A percentile compares a stretch with the other conserved stretches of the same genome.
Evolutionary conservation across 139 green algal genomes (phyloP).

Genomic region (Asterochloris erici): DNA sequence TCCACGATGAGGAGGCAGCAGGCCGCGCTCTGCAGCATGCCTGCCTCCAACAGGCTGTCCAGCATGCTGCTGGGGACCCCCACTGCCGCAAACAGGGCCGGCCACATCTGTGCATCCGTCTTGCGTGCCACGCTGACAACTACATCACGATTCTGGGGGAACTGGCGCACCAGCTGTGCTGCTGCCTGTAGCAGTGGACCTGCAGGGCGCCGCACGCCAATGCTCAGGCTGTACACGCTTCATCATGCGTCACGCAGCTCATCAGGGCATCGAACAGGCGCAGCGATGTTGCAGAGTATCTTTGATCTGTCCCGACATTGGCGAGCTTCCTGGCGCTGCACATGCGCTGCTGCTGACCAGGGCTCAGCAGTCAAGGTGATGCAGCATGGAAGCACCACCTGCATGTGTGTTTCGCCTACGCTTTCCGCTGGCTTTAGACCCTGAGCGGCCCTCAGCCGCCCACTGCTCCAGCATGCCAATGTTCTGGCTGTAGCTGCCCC

Average conservation of each 20-base stretch:
- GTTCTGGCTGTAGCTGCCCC: slow-evolving; percentile 9
- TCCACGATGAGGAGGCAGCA: slow-evolving; percentile 81
- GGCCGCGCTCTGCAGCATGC: slow-evolving; percentile 55
- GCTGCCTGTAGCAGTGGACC: slow-evolving; percentile 67
- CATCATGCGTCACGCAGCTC: too few relatives aligned
- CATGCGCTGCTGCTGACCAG: too few relatives aligned
- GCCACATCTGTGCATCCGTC: slow-evolving; percentile 90
- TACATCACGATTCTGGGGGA: slow-evolving; percentile 72
- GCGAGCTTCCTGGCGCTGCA: too few relatives aligned
- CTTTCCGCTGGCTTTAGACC: too few relatives aligned
- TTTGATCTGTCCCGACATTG: too few relatives aligned
- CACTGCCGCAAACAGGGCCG: slow-evolving; percentile 84
- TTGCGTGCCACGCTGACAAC: slow-evolving; percentile 93
- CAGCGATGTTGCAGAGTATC: too few relatives aligned
- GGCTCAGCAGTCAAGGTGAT: too few relatives aligned
- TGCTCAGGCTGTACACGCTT: neutral
- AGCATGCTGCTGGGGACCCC: slow-evolving; percentile 66
- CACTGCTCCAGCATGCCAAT: slow-evolving; percentile 16
- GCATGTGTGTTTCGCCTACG: too few relatives aligned
- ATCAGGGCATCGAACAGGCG: too few relatives aligned
- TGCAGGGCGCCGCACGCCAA: neutral
- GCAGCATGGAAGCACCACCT: too few relatives aligned
- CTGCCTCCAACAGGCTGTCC: slow-evolving; percentile 56
- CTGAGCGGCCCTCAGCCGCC: neutral
- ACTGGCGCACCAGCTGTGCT: slow-evolving; percentile 71